These are phyloP conservation scores for Calonectria hongkongensis DNA, from an alignment of 2,329 filamentous ascomycete species.

Conservation along the genomic window DNA sequence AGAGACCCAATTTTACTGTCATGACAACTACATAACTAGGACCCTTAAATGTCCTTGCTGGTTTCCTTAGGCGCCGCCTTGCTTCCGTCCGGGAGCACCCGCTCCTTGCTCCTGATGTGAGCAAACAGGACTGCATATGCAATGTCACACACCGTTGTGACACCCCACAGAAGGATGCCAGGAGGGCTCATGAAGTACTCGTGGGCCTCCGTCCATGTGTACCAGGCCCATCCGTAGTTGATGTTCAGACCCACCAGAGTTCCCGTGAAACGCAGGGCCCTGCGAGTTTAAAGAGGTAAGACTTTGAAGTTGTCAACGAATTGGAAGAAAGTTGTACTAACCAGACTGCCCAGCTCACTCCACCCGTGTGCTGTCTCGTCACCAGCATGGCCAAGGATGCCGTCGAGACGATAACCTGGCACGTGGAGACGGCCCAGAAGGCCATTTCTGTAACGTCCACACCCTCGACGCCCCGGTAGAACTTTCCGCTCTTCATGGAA, in stretches of 20 bases:
- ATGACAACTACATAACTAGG: background rate
- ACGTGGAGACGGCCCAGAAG: conserved; percentile 30
- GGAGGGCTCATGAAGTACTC: conserved; percentile 35
- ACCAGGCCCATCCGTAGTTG: conserved; percentile 38
- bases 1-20: background rate
- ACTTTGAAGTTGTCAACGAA: background rate
- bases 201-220: conserved; percentile 36
- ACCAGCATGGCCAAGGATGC: conserved; percentile 30
- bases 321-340: background rate
- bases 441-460: conserved; percentile 35
- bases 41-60: conserved; percentile 6
- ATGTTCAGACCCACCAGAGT: conserved; percentile 35
- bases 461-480: conserved; percentile 36
- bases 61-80: conserved; percentile 17
- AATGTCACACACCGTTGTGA: conserved; percentile 30
- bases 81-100: conserved; percentile 25
- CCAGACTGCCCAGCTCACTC: conserved; percentile 34
- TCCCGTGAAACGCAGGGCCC: conserved; percentile 32
- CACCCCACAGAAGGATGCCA: conserved; percentile 32
- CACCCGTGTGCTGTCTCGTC: conserved; percentile 35
- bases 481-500: conserved; percentile 36
- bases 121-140: conserved; percentile 31
- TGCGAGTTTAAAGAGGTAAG: background rate
- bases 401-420: conserved; percentile 34
- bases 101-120: conserved; percentile 28